Base-by-base conservation (phyloP, 352 stramenopile species). In the Pythium chondricola region DNA sequence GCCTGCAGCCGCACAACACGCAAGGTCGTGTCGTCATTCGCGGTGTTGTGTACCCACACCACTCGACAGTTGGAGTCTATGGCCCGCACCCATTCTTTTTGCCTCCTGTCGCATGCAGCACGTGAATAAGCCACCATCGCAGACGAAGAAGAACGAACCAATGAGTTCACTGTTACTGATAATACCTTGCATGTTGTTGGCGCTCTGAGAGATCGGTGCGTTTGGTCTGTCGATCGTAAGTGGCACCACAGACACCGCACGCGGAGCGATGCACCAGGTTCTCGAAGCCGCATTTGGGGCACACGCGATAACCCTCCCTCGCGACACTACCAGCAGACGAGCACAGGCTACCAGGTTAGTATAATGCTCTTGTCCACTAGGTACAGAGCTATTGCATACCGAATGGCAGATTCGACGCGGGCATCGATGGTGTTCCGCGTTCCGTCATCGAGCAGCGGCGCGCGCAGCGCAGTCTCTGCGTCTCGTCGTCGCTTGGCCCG, bases 371-470 rank as follows among this genome's bases (percentile, higher is more conserved):
- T 36, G 24, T 38, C 6, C 18, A 1, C 27, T 10, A 26, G 17
- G 6, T 14, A 49, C 10, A 16, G 21, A 11, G 11, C 20, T 16
- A 38, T 8, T 33, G 29, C 48, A 17, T 37, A 56, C 48, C 48
- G 48, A 13, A 56, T 18, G 1, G 48, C 48, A 25, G 48, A 43
- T 39, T 48, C 39, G 27, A 48, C 48, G 9, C 48, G 48, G 6
- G 48, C 48, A 24, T 56, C 39, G 1, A 31, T 39, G 5, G 39
- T 47, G 22, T 37, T 54, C 3, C 25, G 7, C 29, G 29, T 33
- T 9, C 27, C 47, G n/a, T 47, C 47, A 7, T 21, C 40, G 22
- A 57, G 41, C 17, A 57, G 49, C 14, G 49, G 49, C 24, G 49
- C 33, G n/a, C n/a, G n/a, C n/a, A n/a, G n/a, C n/a, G n/a, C n/a